Evolutionary conservation across 2,329 filamentous ascomycete genomes (phyloP).

Genomic region (Aspergillus brunneoviolaceus): DNA sequence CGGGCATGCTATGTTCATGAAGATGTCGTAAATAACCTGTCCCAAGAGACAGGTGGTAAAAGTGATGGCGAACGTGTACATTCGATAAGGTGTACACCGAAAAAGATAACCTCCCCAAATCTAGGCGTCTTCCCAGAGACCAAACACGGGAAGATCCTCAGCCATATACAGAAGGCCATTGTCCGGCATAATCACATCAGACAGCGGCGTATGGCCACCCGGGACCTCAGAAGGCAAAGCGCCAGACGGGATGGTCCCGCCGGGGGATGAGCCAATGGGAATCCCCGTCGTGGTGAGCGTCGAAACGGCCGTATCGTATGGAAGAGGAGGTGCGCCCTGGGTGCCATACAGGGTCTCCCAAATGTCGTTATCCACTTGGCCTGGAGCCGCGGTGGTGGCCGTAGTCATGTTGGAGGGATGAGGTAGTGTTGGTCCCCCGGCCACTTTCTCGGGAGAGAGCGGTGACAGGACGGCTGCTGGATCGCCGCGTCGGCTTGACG

Average conservation of each 20-base stretch:
- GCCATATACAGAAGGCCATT: slow-evolving; percentile 37
- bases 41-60: not conserved
- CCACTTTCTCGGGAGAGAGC: slow-evolving; percentile 22
- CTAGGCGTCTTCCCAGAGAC: slow-evolving; percentile 32
- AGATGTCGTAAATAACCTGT: no score
- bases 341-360: slow-evolving; percentile 31
- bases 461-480: slow-evolving; percentile 22
- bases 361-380: slow-evolving; percentile 23
- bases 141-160: slow-evolving; percentile 34
- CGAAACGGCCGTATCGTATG: slow-evolving; percentile 34
- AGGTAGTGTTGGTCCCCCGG: slow-evolving; percentile 16
- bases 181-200: slow-evolving; percentile 33
- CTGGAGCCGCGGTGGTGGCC: slow-evolving; percentile 9
- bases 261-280: slow-evolving; percentile 33
- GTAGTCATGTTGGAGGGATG: slow-evolving; percentile 15
- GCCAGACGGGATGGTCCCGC: slow-evolving; percentile 26
- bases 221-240: slow-evolving; percentile 12
- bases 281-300: slow-evolving; percentile 35
- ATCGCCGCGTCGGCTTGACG: slow-evolving; percentile 9
- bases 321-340: slow-evolving; percentile 19
- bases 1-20: not conserved
- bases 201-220: slow-evolving; percentile 31
- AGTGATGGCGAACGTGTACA: not conserved
- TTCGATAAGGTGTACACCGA: not conserved
- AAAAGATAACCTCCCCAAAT: no score